Evolutionary conservation across 2,329 filamentous ascomycete species (phyloP).

Genomic region (Fusarium goolgardi): DNA sequence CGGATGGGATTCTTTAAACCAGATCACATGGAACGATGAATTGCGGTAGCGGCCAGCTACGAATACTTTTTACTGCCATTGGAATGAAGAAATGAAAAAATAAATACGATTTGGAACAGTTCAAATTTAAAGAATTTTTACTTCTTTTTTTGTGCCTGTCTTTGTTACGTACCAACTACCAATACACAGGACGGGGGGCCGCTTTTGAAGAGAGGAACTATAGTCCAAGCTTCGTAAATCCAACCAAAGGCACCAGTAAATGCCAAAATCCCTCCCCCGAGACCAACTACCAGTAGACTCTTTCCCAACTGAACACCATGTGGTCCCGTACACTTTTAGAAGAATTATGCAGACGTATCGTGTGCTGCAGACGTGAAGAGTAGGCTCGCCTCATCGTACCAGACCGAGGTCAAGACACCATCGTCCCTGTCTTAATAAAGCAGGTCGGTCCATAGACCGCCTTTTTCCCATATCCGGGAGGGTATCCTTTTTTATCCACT

Average conservation of each 20-base stretch:
- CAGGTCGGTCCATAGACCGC: constrained; percentile 29
- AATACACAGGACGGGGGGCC: constrained; percentile 51
- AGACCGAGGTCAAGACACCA: constrained; percentile 46
- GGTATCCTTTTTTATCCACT: constrained; percentile 46
- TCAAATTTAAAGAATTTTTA: constrained; percentile 48
- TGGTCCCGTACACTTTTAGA: constrained; percentile 41
- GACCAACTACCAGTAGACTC: constrained; percentile 22
- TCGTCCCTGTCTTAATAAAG: constrained; percentile 41
- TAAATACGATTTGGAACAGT: constrained; percentile 29
- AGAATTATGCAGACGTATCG: constrained; percentile 49
- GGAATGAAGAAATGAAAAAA: constrained; percentile 19
- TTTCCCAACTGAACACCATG: constrained; percentile 19
- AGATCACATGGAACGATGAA: constrained; percentile 3
- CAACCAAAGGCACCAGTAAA: constrained; percentile 38
- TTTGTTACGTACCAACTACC: constrained; percentile 51
- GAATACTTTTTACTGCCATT: background rate
- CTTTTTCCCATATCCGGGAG: constrained; percentile 37
- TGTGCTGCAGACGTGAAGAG: constrained; percentile 45
- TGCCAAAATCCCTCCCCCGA: constrained; percentile 41
- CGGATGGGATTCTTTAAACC: background rate
- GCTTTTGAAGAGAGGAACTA: constrained; percentile 39
- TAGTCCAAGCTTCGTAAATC: constrained; percentile 39
- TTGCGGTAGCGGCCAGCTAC: background rate
- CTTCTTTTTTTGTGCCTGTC: constrained; percentile 54
- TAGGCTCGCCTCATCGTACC: constrained; percentile 47